These are phyloP conservation scores for Astraeus odoratus DNA, from an alignment of 768 basidiomycete species.

Conservation along the genomic window DNA sequence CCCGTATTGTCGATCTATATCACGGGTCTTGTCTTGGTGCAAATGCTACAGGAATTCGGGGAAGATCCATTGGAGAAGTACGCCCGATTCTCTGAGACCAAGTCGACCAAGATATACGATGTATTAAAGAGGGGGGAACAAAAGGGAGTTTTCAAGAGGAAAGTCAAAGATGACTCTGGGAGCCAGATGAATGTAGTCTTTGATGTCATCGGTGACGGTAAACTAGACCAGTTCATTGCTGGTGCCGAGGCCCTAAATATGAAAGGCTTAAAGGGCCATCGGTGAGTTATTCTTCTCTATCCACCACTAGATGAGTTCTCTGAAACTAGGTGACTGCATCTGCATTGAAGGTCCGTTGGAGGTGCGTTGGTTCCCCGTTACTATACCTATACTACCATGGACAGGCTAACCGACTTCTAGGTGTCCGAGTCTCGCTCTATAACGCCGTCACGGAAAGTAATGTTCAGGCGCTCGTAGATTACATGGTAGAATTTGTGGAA, in stretches of 20 bases:
- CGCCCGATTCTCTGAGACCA: slow-evolving; percentile 58
- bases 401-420: slow-evolving; percentile 25
- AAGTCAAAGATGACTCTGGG: slow-evolving; percentile 66
- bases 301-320: slow-evolving; percentile 1
- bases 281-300: slow-evolving; percentile 46
- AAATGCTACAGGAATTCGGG: slow-evolving; percentile 39
- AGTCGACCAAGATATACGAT: slow-evolving; percentile 72
- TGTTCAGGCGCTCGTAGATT: slow-evolving; percentile 52
- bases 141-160: slow-evolving; percentile 61
- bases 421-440: slow-evolving; percentile 81
- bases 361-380: slow-evolving; percentile 24
- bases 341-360: slow-evolving; percentile 45
- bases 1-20: slow-evolving; percentile 90
- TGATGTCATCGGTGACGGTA: slow-evolving; percentile 63
- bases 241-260: slow-evolving; percentile 77
- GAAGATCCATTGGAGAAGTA: slow-evolving; percentile 47
- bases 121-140: slow-evolving; percentile 64
- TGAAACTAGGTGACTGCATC: background rate
- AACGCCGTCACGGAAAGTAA: slow-evolving; percentile 80
- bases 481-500: slow-evolving; percentile 49
- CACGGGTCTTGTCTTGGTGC: slow-evolving; percentile 73
- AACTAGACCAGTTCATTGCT: slow-evolving; percentile 66
- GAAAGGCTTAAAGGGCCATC: slow-evolving; percentile 87
- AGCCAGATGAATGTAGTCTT: slow-evolving; percentile 98
- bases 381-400: background rate